These are phyloP conservation scores for Crucihimalaya himalaica DNA, from an alignment of 345 rosid species.

Conservation along the genomic window DNA sequence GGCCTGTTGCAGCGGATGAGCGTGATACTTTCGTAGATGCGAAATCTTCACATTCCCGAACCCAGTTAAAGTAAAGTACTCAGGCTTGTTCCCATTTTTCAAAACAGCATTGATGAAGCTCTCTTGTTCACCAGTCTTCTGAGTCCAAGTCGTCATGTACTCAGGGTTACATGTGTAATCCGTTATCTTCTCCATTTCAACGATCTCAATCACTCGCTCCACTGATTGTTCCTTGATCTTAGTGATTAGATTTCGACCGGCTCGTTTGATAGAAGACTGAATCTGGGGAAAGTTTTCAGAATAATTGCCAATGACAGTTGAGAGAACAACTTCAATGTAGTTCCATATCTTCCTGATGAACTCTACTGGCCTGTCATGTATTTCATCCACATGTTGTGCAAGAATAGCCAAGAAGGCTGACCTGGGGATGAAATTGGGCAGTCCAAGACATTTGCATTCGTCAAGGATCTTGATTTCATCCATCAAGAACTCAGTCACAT, in stretches of 20 bases:
- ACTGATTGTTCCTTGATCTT: conserved; percentile 10
- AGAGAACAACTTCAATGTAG: conserved; percentile 7
- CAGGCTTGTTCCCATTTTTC: background rate
- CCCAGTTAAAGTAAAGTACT: background rate
- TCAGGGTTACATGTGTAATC: conserved; percentile 35
- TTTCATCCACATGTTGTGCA: background rate
- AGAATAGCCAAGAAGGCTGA: conserved; percentile 14
- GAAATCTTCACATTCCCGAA: background rate
- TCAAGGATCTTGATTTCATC: conserved; percentile 23
- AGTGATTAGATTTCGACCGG: background rate
- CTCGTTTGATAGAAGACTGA: background rate
- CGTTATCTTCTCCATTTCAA: conserved; percentile 20
- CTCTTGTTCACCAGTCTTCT: background rate
- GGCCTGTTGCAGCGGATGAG: conserved; percentile 8
- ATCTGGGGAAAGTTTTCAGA: conserved; percentile 24
- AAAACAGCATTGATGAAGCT: background rate
- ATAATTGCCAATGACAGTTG: background rate
- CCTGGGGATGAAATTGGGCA: conserved; percentile 17
- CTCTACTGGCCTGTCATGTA: conserved; percentile 9
- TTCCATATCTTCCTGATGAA: conserved; percentile 24
- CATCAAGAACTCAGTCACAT: background rate
- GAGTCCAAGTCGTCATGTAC: background rate
- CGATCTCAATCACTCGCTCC: background rate
- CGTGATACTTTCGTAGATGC: background rate
- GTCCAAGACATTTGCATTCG: conserved; percentile 9